A percentile compares a stretch with the other conserved stretches of the same genome.
Evolutionary conservation across 2,329 filamentous ascomycete species (phyloP).

Genomic region (Pestalotiopsis sp.): DNA sequence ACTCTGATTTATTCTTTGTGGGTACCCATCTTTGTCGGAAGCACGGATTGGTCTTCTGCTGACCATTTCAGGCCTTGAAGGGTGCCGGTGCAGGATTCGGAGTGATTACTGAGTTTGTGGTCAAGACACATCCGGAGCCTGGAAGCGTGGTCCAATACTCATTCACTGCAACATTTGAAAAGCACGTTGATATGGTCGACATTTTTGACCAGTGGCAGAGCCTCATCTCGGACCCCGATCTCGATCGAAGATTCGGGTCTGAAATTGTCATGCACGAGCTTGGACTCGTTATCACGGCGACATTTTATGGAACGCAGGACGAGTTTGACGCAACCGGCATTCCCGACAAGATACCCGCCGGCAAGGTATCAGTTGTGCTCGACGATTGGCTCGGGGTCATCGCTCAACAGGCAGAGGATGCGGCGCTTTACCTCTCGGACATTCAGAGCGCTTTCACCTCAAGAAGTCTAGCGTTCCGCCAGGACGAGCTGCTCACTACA

Average conservation of each 20-base stretch:
- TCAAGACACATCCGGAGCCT: slow-evolving; percentile 58
- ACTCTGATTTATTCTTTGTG: slow-evolving; percentile 57
- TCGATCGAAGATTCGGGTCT: slow-evolving; percentile 61
- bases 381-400: slow-evolving; percentile 66
- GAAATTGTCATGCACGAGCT: slow-evolving; percentile 56
- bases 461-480: slow-evolving; percentile 57
- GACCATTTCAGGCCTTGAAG: slow-evolving; percentile 44
- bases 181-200: slow-evolving; percentile 46
- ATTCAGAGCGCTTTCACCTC: slow-evolving; percentile 54
- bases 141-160: slow-evolving; percentile 59
- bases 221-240: slow-evolving; percentile 52
- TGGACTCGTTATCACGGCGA: slow-evolving; percentile 59
- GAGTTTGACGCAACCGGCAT: slow-evolving; percentile 58
- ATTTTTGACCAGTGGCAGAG: slow-evolving; percentile 61
- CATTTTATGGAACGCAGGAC: slow-evolving; percentile 59
- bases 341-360: slow-evolving; percentile 44
- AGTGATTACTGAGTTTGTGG: slow-evolving; percentile 57
- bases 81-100: slow-evolving; percentile 60
- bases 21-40: slow-evolving; percentile 16
- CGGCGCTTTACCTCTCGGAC: slow-evolving; percentile 48
- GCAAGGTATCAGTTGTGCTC: slow-evolving; percentile 46
- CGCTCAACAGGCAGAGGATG: slow-evolving; percentile 51
- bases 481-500: slow-evolving; percentile 48
- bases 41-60: background rate
- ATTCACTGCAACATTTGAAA: slow-evolving; percentile 53